Base-by-base conservation (phyloP, 2,329 filamentous ascomycete species). In the Lasiodiplodia theobromae region DNA sequence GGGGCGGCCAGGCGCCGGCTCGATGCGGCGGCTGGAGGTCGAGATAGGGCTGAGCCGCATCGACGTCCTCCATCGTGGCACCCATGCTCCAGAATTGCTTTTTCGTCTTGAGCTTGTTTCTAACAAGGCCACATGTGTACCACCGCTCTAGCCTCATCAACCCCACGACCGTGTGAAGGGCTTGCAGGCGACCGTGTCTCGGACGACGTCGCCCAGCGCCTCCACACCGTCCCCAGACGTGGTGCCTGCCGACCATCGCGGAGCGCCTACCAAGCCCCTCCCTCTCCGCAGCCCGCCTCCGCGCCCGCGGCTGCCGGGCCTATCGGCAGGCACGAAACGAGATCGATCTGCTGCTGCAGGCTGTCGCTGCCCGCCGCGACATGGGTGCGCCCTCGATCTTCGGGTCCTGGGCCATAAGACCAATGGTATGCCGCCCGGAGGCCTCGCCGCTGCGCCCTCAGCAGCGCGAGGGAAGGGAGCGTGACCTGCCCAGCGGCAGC, bases 31-130 rank as follows among this genome's bases (percentile, higher is more conserved):
- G 25, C 31, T 51, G 44, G 60, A 21, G 44, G n/a, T 31, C 44
- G 21, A 52, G 38, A 47, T 67, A 67, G 65, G 65, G 65, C 65
- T 67, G 65, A 67, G 65, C 65, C 65, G 65, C 65, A 67, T 67
- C 47, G 40, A 67, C 65, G 38, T 66, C 49, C 38, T 58, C 65
- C 54, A 57, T 67, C 65, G 65, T 67, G 53, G 44, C 53, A 67
- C 65, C 65, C 65, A 67, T 67, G 65, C 53, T 8, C 44, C 25
- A 37, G 40, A 49, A 49, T 67, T 67, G 65, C 65, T 67, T 67
- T 67, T 67, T 67, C 65, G 53, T 31, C 60, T 64, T 64, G 60
- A 64, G 60, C 60, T 64, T 64, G 60, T 64, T 52, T 47, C 23
- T 44, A 63, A 21, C 58, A 63, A 63, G 44, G 40, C 40, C 58